Conservation (phyloP, 2,329 filamentous ascomycete species). For the Epichloe sylvatica region DNA sequence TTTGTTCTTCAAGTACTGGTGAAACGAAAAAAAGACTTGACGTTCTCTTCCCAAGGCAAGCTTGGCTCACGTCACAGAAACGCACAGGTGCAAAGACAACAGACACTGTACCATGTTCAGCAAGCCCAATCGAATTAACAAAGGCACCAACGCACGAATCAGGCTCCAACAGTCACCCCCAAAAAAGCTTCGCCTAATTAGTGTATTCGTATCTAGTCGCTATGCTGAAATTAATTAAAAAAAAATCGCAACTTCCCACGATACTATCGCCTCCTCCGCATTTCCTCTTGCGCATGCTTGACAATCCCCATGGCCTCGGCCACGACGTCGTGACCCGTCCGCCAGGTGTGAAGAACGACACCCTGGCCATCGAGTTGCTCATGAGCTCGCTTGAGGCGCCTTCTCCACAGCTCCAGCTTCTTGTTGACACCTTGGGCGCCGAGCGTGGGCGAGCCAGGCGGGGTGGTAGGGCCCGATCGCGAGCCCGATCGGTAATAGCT, state of each 20-base stretch:
- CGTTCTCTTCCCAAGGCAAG: no score
- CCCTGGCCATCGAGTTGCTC: constrained; percentile 47
- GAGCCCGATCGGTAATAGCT: constrained; percentile 15
- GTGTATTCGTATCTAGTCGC: neutral
- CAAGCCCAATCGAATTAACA: no score
- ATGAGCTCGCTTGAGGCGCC: constrained; percentile 52
- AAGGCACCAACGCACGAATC: no score
- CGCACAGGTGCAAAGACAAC: no score
- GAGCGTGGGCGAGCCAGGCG: constrained; percentile 21
- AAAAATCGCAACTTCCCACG: neutral
- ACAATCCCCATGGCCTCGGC: constrained; percentile 53
- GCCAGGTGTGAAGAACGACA: constrained; percentile 60
- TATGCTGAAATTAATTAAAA: neutral
- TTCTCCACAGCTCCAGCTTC: constrained; percentile 59
- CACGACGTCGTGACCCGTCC: constrained; percentile 55
- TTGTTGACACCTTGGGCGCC: constrained; percentile 38
- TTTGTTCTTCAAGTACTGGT: no score
- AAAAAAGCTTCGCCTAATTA: no score
- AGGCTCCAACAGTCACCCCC: no score
- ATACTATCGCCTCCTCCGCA: constrained; percentile 7
- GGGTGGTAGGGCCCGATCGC: constrained; percentile 19
- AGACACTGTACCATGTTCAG: no score
- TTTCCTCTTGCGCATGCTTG: constrained; percentile 35
- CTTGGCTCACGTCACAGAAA: no score
- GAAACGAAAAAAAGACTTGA: no score